Percentiles rank a stretch among this genome's conserved stretches.
Evolutionary conservation across 495 filamentous ascomycete species (phyloP).

Genomic region (Talaromyces trachyspermus): DNA sequence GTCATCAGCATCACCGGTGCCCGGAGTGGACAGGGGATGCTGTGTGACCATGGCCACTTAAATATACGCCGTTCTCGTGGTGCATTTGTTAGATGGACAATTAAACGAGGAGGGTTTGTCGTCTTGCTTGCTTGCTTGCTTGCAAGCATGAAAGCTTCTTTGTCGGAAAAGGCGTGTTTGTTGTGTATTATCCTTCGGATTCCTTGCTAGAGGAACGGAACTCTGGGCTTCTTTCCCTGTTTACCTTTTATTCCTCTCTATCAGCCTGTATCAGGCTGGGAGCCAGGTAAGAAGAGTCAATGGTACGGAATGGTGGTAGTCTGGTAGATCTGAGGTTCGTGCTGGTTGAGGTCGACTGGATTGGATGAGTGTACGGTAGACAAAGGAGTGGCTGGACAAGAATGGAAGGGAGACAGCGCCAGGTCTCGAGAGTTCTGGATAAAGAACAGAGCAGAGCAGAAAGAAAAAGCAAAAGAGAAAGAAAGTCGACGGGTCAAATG

Average conservation of each 20-base stretch:
- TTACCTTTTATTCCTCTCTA: too few relatives aligned
- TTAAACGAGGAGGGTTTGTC: constrained; percentile 13
- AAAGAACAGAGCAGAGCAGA: constrained; percentile 1
- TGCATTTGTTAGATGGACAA: constrained; percentile 40
- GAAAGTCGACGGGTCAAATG: too few relatives aligned
- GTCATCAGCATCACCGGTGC: constrained; percentile 26
- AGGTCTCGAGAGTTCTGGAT: constrained; percentile 1
- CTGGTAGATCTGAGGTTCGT: too few relatives aligned
- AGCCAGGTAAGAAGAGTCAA: too few relatives aligned
- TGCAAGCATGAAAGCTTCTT: background rate
- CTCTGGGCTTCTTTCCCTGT: background rate
- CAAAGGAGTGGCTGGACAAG: constrained; percentile 1
- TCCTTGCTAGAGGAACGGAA: background rate
- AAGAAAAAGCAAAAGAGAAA: constrained; percentile 7
- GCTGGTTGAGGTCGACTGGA: too few relatives aligned
- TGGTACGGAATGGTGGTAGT: too few relatives aligned
- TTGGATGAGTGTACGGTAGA: constrained; percentile 10
- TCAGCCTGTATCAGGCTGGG: too few relatives aligned
- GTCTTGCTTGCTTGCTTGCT: background rate
- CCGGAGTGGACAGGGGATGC: constrained; percentile 34
- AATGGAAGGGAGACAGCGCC: constrained; percentile 8
- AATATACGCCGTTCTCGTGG: constrained; percentile 32
- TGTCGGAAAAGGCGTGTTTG: constrained; percentile 1
- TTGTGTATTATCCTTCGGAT: background rate
- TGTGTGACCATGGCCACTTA: constrained; percentile 46